Evolutionary conservation across 176 grass and related monocot species (phyloP).

Genomic region (Tuctoria greenei): DNA sequence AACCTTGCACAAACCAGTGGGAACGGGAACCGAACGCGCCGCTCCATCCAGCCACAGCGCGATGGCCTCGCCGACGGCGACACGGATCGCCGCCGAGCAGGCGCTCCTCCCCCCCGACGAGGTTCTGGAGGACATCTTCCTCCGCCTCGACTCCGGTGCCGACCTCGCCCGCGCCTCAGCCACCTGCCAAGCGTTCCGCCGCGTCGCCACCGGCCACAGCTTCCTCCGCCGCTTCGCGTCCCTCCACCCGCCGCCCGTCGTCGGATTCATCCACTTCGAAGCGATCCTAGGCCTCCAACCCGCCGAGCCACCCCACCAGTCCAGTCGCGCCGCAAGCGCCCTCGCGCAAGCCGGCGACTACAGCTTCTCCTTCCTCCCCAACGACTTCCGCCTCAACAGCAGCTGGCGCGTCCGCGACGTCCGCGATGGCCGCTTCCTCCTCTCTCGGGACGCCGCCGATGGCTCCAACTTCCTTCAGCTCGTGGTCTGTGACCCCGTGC

Average conservation of each 20-base stretch:
- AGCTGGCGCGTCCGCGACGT: fast-evolving
- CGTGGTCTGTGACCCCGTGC: neutral
- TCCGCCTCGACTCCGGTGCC: neutral
- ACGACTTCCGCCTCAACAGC: neutral
- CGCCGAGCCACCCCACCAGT: neutral
- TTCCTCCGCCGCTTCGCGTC: neutral
- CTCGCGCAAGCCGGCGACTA: neutral
- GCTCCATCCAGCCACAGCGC: no score
- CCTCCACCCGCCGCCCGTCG: neutral
- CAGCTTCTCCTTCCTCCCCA: slow-evolving; percentile 8
- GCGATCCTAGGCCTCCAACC: neutral
- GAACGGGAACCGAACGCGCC: no score
- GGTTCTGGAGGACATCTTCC: neutral
- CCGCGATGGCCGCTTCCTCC: neutral
- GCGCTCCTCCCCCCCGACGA: neutral
- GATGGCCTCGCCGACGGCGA: neutral
- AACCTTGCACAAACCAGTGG: no score
- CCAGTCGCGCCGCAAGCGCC: neutral
- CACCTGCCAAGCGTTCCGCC: neutral
- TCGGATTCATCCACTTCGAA: neutral
- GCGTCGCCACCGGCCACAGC: neutral
- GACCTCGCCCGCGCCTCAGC: neutral
- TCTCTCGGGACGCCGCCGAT: no score
- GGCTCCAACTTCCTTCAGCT: neutral
- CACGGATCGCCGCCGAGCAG: neutral